These are phyloP conservation scores for Starmerella stigmatis DNA, from an alignment of 805 yeast genomes.

Conservation along the genomic window DNA sequence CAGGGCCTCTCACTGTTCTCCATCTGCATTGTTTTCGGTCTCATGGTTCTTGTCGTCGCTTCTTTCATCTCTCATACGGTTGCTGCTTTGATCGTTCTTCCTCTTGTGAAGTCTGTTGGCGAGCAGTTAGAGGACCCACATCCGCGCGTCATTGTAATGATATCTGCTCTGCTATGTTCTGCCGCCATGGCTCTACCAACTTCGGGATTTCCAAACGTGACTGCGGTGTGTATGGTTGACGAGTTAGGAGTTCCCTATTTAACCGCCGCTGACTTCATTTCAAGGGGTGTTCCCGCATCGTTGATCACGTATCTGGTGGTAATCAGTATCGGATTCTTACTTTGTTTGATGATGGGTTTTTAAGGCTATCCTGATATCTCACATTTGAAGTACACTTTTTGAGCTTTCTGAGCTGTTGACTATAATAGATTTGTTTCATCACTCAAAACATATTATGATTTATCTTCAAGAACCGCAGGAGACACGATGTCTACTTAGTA, in stretches of 20 bases:
- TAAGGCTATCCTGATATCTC: constrained; percentile 25
- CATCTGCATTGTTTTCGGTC: constrained; percentile 68
- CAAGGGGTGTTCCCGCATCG: constrained; percentile 84
- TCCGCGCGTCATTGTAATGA: constrained; percentile 68
- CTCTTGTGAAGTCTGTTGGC: constrained; percentile 87
- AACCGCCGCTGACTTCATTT: constrained; percentile 75
- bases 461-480: background rate
- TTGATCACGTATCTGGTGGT: constrained; percentile 61
- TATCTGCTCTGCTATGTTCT: constrained; percentile 61
- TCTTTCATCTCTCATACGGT: constrained; percentile 96
- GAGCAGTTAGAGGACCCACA: constrained; percentile 50
- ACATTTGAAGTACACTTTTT: no score
- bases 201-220: constrained; percentile 94
- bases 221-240: constrained; percentile 90
- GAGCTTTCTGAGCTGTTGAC: no score
- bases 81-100: constrained; percentile 87
- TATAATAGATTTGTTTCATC: background rate
- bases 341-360: constrained; percentile 51
- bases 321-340: constrained; percentile 66
- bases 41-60: constrained; percentile 71
- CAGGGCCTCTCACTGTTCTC: constrained; percentile 59
- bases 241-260: constrained; percentile 85
- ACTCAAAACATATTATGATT: background rate
- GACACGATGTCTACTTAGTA: no score
- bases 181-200: constrained; percentile 98